phyloP scores from a whole-genome alignment of 345 rosid genomes.

The Eutrema yunnanense region DNA sequence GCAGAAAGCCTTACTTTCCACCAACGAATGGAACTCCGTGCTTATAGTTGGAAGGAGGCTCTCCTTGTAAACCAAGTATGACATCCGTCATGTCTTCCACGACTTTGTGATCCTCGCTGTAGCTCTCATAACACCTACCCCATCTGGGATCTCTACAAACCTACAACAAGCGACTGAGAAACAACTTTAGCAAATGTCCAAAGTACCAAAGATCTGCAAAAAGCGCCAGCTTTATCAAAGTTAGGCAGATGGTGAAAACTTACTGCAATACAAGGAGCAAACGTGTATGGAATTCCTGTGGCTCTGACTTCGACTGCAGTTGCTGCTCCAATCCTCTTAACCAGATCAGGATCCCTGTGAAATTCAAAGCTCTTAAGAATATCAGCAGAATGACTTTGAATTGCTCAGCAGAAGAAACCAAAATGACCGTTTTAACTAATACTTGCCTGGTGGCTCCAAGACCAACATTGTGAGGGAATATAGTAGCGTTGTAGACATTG shows the following conservation, averaged over 20 bases:
- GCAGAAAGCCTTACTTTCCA: slow-evolving; percentile 59
- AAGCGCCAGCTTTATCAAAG: neutral
- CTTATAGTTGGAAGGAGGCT: slow-evolving; percentile 47
- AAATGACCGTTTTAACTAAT: neutral
- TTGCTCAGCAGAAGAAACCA: neutral
- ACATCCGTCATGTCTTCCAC: slow-evolving; percentile 84
- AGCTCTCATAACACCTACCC: slow-evolving; percentile 98
- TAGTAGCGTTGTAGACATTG: slow-evolving; percentile 80
- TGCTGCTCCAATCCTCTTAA: slow-evolving; percentile 86
- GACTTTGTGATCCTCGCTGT: slow-evolving; percentile 74
- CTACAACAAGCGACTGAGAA: slow-evolving; percentile 36
- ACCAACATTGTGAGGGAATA: slow-evolving; percentile 86
- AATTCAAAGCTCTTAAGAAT: neutral
- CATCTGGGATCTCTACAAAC: slow-evolving; percentile 98
- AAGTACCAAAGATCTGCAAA: neutral
- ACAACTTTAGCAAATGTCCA: neutral
- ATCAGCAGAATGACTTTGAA: neutral
- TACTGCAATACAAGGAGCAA: slow-evolving; percentile 99
- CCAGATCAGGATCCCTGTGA: slow-evolving; percentile 77
- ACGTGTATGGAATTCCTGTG: slow-evolving; percentile 85
- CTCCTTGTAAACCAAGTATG: slow-evolving; percentile 89
- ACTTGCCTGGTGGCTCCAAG: slow-evolving; percentile 86
- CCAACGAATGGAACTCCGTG: slow-evolving; percentile 82
- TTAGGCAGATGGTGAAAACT: neutral
- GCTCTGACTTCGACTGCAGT: slow-evolving; percentile 99